phyloP scores from a whole-genome alignment of 1,284 basidiomycete species.

The Ceratobasidium sp. region DNA sequence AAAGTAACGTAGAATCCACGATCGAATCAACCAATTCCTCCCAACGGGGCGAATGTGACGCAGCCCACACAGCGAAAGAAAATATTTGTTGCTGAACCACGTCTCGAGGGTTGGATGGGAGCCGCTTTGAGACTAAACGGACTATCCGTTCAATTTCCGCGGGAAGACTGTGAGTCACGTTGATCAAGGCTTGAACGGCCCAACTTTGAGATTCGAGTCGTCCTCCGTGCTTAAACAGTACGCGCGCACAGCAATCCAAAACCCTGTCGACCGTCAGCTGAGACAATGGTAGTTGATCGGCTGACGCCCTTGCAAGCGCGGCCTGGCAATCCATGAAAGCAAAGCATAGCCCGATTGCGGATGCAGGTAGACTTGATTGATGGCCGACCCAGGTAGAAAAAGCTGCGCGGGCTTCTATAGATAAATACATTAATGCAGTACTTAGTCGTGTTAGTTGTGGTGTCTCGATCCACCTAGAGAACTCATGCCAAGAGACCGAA shows the following conservation, averaged over 20 bases:
- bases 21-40: slow-evolving; percentile 36
- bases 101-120: slow-evolving; percentile 26
- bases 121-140: slow-evolving; percentile 10
- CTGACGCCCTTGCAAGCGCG: background rate
- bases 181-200: slow-evolving; percentile 20
- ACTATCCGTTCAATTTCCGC: background rate
- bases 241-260: slow-evolving; percentile 25
- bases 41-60: slow-evolving; percentile 19
- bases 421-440: slow-evolving; percentile 33
- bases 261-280: background rate
- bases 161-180: background rate
- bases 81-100: slow-evolving; percentile 9
- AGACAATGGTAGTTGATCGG: background rate
- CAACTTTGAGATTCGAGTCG: slow-evolving; percentile 12
- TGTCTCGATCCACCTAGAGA: slow-evolving; percentile 31
- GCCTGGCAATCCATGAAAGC: slow-evolving; percentile 32
- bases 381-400: slow-evolving; percentile 26
- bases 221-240: slow-evolving; percentile 38
- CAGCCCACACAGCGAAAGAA: slow-evolving; percentile 60
- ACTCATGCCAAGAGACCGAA: slow-evolving; percentile 12
- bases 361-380: background rate
- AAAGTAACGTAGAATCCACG: slow-evolving; percentile 51
- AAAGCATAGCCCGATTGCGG: slow-evolving; percentile 34
- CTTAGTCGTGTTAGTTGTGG: slow-evolving; percentile 17
- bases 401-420: background rate